Conservation (phyloP, 2,329 filamentous ascomycete species). For the Aspergillus piperis region DNA sequence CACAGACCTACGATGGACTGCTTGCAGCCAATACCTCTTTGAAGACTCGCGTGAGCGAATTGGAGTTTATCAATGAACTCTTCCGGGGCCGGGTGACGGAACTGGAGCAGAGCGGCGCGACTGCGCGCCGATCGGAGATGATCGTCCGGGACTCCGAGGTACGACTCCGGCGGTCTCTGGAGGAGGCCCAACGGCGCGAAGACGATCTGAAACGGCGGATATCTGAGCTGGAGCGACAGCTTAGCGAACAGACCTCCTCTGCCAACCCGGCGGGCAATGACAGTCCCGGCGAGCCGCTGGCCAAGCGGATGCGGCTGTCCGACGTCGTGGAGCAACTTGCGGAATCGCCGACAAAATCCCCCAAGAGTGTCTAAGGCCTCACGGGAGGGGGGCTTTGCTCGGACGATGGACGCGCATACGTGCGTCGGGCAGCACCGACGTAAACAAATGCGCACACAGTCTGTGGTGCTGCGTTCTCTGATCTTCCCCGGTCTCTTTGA, state of each 20-base stretch:
- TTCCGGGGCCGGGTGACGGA: constrained; percentile 74
- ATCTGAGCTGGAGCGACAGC: constrained; percentile 69
- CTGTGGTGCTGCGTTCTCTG: constrained; percentile 28
- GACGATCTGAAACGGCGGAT: constrained; percentile 78
- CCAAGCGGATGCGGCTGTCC: constrained; percentile 60
- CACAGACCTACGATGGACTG: constrained; percentile 78
- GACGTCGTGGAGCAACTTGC: constrained; percentile 53
- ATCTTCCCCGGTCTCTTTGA: constrained; percentile 39
- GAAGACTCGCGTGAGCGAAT: constrained; percentile 92
- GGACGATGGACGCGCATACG: constrained; percentile 9
- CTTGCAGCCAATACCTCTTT: constrained; percentile 78
- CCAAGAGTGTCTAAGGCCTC: constrained; percentile 32
- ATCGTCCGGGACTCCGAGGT: constrained; percentile 56
- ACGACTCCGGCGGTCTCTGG: constrained; percentile 63
- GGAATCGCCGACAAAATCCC: constrained; percentile 35
- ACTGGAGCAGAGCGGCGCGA: constrained; percentile 74
- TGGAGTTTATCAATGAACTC: constrained; percentile 90
- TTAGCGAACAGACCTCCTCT: constrained; percentile 37
- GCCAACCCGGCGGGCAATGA: constrained; percentile 22
- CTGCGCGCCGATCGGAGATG: constrained; percentile 62
- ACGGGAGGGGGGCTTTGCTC: constrained; percentile 4
- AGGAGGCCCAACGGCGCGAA: constrained; percentile 76
- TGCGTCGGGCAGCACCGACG: constrained; percentile 9
- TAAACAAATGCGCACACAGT: constrained; percentile 12
- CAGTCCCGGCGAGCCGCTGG: constrained; percentile 48